Evolutionary conservation across 2,329 filamentous ascomycete species (phyloP), one percentile per base, ranked within the genome.

Genomic region (Penicillium polonicum): DNA sequence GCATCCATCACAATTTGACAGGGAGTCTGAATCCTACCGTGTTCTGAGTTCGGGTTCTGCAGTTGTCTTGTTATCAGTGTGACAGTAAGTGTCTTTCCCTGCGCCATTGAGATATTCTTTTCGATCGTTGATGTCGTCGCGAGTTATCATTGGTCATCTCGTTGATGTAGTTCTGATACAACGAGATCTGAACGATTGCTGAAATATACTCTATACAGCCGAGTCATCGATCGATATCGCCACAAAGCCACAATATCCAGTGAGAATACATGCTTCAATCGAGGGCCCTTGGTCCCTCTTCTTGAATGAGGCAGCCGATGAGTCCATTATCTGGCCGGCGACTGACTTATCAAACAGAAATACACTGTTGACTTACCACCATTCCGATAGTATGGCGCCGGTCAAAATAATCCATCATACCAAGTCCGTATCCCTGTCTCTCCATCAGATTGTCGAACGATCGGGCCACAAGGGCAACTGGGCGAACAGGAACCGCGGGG

Each of bases 401-500:
- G 64, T 70, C 56, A 73, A 64, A 70, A 69, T 68, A 38, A 55
- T 62, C 27, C 36, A 58, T 27, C 53, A 13, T 3, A 21, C 31
- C n/a, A 38, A 39, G 0, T 60, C 41, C 44, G 61, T 52, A 27
- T 29, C 44, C n/a, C 48, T 42, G 31, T 60, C 44, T 60, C 61
- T 50, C 71, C 75, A 56, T 66, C 85, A 60, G 10, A 43, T 57
- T 13, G 70, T 76, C 39, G 63, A 64, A 39, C 65, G 68, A 45
- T 27, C 23, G 3, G 57, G 59, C 68, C 84, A 85, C 76, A 52
- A 45, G 17, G 41, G 46, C 13, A 57, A 57, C 19, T 88, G 83
- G 82, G 83, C 85, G 29, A 64, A 73, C 60, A 67, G 73, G 41
- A 82, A 88, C 67, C 79, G 82, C 48, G 85, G 85, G 71, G 83